phyloP scores from a whole-genome alignment of 2,329 filamentous ascomycete species.

The Aspergillus spinulosporus region DNA sequence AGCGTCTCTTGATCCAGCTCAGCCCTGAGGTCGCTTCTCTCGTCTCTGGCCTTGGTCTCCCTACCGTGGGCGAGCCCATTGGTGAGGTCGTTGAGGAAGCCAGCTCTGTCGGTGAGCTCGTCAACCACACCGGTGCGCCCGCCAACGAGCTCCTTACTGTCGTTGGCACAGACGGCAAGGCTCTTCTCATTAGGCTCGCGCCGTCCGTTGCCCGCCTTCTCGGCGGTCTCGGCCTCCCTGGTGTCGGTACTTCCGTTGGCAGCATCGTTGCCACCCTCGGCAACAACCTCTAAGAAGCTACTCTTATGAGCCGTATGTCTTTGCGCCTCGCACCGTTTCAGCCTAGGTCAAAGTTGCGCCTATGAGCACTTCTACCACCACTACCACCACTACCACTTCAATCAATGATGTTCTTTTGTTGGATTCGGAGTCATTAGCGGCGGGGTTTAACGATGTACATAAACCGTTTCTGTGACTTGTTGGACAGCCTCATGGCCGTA shows the following conservation, averaged over 20 bases:
- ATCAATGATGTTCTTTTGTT: neutral
- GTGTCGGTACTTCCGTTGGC: slow-evolving; percentile 23
- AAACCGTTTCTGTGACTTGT: slow-evolving; percentile 9
- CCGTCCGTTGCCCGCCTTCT: slow-evolving; percentile 21
- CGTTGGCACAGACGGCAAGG: slow-evolving; percentile 28
- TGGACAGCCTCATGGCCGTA: slow-evolving; percentile 1
- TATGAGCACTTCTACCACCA: neutral
- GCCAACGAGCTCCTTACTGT: slow-evolving; percentile 31
- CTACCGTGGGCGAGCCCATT: slow-evolving; percentile 28
- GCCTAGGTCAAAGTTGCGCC: no score
- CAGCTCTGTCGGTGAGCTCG: slow-evolving; percentile 23
- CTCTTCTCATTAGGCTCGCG: slow-evolving; percentile 34
- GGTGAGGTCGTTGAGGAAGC: slow-evolving; percentile 26
- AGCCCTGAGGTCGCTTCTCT: slow-evolving; percentile 27
- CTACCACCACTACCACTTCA: neutral
- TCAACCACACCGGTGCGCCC: slow-evolving; percentile 28
- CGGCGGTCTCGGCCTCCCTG: slow-evolving; percentile 15
- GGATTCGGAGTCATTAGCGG: neutral
- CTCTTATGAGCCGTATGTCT: no score
- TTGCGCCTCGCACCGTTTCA: no score
- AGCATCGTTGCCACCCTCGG: slow-evolving; percentile 25
- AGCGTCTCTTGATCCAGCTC: slow-evolving; percentile 35
- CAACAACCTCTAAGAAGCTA: slow-evolving; percentile 27
- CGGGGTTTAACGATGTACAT: slow-evolving; percentile 9
- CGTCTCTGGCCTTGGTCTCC: slow-evolving; percentile 28